Evolutionary conservation across 1,139 yeast genomes (phyloP), one percentile per base, ranked within the genome.

Genomic region (Yarrowia galli): DNA sequence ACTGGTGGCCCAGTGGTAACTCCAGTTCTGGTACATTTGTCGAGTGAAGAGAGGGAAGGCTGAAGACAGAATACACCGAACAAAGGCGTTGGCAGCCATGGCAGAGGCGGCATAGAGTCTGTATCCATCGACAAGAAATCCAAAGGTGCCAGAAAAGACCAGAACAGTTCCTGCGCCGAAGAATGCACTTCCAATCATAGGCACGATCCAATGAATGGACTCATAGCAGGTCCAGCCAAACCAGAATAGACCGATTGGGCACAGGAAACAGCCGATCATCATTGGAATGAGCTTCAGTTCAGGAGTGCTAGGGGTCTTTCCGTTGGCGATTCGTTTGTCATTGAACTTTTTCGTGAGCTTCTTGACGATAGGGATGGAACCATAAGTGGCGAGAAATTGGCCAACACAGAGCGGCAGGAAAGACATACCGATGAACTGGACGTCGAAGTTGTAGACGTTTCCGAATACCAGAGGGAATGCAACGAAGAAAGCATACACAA

Each of bases 121-220:
- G 45, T 54, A 65, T 23, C 56, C 56, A 16, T 65, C 68, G 4
- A 56, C 68, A 6, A 58, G 38, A 32, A 46, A 61, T 0, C 56
- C 56, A 36, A 61, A 46, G 4, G 56, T 46, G 13, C 64, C 64
- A 10, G 46, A 10, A 54, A 54, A 54, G 23, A 54, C 46, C 2
- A 54, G 79, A 68, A 89, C 84, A 71, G 89, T 80, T 6, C 93
- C 91, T 74, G 87, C 87, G 0, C 93, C 61, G 18, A 54, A 54
- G 13, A 54, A 54, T 5, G 46, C 61, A 20, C 46, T 32, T 13
- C 51, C 46, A 20, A 48, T 46, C 56, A 88, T 82, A 16, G 97
- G 92, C 13, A 87, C 91, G 79, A 90, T 87, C 96, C 96, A 92
- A 76, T 90, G 96, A 28, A 91, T 85, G 1, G 74, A 71, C 2